Conservation (phyloP, 2,329 filamentous ascomycete species). For the Hymenoscyphus albidus region DNA sequence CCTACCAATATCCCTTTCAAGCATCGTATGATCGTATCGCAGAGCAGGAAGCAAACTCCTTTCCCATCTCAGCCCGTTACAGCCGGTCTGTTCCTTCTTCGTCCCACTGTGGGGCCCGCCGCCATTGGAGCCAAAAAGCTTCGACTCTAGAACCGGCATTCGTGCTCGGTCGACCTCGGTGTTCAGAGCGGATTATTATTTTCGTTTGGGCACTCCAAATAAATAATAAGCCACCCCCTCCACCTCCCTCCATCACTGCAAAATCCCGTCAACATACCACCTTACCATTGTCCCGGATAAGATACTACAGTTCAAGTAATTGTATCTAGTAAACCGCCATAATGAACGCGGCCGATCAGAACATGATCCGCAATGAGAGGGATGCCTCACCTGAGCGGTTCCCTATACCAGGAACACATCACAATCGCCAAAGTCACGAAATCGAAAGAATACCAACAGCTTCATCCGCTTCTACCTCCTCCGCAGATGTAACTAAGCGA, state of each 20-base stretch:
- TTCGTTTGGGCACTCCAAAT: not conserved
- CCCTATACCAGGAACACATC: constrained; percentile 13
- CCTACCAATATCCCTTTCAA: not conserved
- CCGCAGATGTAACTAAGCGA: constrained; percentile 37
- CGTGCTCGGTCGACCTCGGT: not conserved
- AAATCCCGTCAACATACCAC: not conserved
- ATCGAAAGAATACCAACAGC: constrained; percentile 58
- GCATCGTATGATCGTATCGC: not conserved
- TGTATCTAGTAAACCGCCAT: constrained; percentile 11
- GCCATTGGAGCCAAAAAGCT: not conserved
- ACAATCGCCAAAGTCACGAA: constrained; percentile 42
- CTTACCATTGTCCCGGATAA: not conserved
- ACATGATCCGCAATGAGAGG: constrained; percentile 41
- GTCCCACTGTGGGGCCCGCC: not conserved
- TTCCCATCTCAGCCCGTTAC: not conserved
- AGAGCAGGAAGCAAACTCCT: not conserved
- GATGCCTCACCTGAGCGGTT: constrained; percentile 46
- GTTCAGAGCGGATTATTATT: not conserved
- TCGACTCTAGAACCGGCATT: not conserved
- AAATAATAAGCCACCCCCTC: not conserved
- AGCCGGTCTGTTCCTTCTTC: not conserved
- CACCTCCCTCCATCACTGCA: not conserved
- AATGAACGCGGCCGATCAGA: constrained; percentile 31
- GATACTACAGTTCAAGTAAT: not conserved
- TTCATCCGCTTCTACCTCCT: constrained; percentile 49